Evolutionary conservation across 202 grass and related monocot genomes (phyloP), one percentile per base, ranked within the genome.

Genomic region (Carex arenaria): DNA sequence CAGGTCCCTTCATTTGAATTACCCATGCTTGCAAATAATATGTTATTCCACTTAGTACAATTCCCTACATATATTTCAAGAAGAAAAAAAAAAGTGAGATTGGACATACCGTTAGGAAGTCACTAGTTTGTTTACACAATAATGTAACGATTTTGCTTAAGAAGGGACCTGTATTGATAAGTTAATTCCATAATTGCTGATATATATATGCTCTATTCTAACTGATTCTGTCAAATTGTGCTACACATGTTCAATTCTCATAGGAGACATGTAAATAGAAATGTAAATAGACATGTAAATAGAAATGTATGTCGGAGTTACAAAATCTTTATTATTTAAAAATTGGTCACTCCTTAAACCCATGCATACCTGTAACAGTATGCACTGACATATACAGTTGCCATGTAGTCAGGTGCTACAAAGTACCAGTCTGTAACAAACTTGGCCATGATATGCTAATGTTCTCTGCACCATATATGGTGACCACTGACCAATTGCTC

Each of bases 1-100:
- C 90, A 0, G 92, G 92, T 0, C 92, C 92, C 0, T 86, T 53
- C 63, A 84, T 86, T 82, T 94, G 87, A 59, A 94, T 89, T 72
- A 87, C 91, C 92, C 92, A 94, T 20, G 89, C 86, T 88, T 88
- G 89, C 15, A 94, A 82, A 86, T 94, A 91, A 87, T 85, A 94
- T 9, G 92, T 88, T 67, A 94, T 86, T 14, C 85, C 90, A 5
- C 85, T 90, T 56, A 92, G 72, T 4, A 75, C 83, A 38, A 94
- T 53, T 0, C 90, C 92, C 74, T 92, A 72, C 42, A 20, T 34
- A 34, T 34, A 34, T 62, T 32, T 4, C 4, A 42, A 51, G 3
- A 63, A 40, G 23, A 0, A 60, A 5, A 63, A 63, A 38, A 61
- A 79, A 9, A 2, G 57, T 38, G 36, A 38, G 38, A 3, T 19